Evolutionary conservation across 2,329 filamentous ascomycete genomes (phyloP).

Genomic region (Diaporthe sp.): DNA sequence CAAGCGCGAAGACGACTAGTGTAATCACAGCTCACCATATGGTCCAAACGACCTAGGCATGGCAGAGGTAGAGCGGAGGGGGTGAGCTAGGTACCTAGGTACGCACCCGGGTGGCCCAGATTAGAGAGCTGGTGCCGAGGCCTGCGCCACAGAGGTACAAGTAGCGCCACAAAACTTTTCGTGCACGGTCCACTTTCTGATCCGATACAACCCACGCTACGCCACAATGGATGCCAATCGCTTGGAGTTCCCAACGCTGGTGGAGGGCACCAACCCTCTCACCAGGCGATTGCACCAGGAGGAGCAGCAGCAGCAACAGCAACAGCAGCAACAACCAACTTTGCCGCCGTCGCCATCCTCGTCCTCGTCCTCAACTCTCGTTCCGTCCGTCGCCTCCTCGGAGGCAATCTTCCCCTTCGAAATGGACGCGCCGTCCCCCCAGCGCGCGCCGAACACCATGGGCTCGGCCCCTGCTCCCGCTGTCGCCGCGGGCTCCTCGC

Average conservation of each 20-base stretch:
- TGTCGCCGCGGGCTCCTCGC: conserved; percentile 46
- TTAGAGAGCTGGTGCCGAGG: not conserved
- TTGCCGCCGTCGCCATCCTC: not conserved
- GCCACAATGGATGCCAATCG: conserved; percentile 29
- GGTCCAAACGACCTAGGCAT: not conserved
- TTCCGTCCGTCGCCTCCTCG: conserved; percentile 16
- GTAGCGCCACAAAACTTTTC: fast-evolving
- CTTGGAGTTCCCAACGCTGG: conserved; percentile 24
- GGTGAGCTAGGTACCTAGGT: not conserved
- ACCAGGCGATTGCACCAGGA: not conserved
- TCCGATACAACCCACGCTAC: not conserved
- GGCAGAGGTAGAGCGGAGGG: not conserved
- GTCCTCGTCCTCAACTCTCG: not conserved
- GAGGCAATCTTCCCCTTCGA: conserved; percentile 17
- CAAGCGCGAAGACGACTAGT: not conserved
- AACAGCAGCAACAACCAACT: conserved; percentile 11
- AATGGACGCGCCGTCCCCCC: conserved; percentile 33
- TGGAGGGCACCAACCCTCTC: conserved; percentile 26
- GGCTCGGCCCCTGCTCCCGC: conserved; percentile 40
- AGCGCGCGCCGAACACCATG: conserved; percentile 42
- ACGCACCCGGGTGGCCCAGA: not conserved
- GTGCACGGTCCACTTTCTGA: not conserved
- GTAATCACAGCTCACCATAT: not conserved
- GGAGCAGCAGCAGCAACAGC: not conserved
- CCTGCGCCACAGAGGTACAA: no score